Evolutionary conservation across 345 rosid species (phyloP), one percentile per base, ranked within the genome.

Genomic region (Gossypium arboreum): DNA sequence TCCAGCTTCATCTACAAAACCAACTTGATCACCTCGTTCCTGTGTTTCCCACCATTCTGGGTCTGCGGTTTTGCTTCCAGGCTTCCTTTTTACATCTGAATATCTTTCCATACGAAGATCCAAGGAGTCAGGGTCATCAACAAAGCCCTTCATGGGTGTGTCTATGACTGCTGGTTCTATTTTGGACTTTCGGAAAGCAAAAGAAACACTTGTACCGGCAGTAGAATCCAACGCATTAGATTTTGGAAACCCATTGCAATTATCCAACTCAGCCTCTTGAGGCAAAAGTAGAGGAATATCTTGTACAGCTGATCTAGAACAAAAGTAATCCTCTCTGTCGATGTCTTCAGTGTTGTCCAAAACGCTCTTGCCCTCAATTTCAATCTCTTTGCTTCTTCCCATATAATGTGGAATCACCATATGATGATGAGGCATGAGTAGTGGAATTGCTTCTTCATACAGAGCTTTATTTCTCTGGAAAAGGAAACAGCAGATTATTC

Each of bases 351-450:
- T n/a, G 76, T 76, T 75, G 56, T 83, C 86, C 76, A 86, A 89
- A 54, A 61, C 73, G 48, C 77, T 82, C 83, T 87, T 81, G 71
- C 70, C 55, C 75, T 87, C 86, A 73, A 72, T 62, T 75, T 86
- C 91, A 71, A 79, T 75, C 71, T 80, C 91, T 73, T 68, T 82
- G 77, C 80, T 84, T 81, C 80, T 85, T 73, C 94, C 97, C 98
- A 88, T 80, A 80, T 92, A 96, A 81, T 92, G 98, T 59, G 99
- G 99, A 78, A 96, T 93, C 79, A 96, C 97, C 99, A 93, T 93
- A 84, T 96, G 94, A 57, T 96, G 98, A 77, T 92, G 99, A 77
- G 99, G 99, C 90, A 93, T 93, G 66, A 96, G 97, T 20, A 93
- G 84, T 41, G 99, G 99, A 83, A 96, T 93, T 55, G 95, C 80